These are phyloP conservation scores for Pythium rishiriense DNA, from an alignment of 352 stramenopile genomes.

Conservation along the genomic window DNA sequence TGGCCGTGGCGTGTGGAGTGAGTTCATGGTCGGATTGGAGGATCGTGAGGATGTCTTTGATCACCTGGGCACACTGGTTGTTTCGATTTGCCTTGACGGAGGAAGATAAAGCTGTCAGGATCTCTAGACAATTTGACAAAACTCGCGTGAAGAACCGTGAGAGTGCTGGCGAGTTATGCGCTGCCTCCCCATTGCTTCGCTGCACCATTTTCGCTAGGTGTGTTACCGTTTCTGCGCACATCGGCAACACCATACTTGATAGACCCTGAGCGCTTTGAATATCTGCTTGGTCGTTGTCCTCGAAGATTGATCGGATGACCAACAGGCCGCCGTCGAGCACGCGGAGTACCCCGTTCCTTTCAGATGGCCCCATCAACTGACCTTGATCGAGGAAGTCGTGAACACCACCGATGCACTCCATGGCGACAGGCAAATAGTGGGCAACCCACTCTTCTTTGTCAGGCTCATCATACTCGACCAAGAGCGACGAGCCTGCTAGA, in stretches of 20 bases:
- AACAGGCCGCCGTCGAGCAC: conserved; percentile 64
- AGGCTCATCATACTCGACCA: conserved; percentile 40
- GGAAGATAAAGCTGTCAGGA: conserved; percentile 40
- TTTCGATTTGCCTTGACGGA: conserved; percentile 53
- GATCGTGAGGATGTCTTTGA: conserved; percentile 49
- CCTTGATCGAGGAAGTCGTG: conserved; percentile 44
- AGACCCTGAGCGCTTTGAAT: conserved; percentile 30
- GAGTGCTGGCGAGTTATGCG: not conserved
- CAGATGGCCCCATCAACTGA: conserved; percentile 14
- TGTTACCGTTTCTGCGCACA: conserved; percentile 54
- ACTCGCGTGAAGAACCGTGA: conserved; percentile 24
- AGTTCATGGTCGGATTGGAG: conserved; percentile 18
- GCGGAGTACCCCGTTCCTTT: conserved; percentile 43
- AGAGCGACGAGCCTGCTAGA: conserved; percentile 37
- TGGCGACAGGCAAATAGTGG: conserved; percentile 60
- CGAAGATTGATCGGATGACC: conserved; percentile 51
- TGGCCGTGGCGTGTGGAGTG: conserved; percentile 17
- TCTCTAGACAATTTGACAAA: conserved; percentile 38
- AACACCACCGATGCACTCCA: conserved; percentile 68
- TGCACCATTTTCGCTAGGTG: conserved; percentile 36
- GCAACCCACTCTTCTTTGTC: conserved; percentile 61
- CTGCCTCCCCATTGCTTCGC: not conserved
- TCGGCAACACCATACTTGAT: conserved; percentile 44
- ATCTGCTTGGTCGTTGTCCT: conserved; percentile 44
- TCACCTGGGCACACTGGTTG: conserved; percentile 55